Percentiles rank a stretch among this genome's conserved stretches.
Conservation (phyloP, 2,329 filamentous ascomycete genomes). For the Geosmithia flava region DNA sequence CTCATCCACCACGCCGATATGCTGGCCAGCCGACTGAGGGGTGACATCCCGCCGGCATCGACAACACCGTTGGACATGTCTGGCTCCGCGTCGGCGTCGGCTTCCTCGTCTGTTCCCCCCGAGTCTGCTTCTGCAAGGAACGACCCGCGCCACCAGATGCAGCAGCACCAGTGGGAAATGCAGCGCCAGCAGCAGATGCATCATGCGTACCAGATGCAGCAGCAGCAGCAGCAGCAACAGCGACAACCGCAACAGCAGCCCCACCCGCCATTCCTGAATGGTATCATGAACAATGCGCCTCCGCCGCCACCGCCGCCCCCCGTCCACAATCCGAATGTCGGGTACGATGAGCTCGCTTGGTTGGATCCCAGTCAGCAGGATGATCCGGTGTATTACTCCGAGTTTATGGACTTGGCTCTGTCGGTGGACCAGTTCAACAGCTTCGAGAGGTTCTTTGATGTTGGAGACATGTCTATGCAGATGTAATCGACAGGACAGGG, state of each 20-base stretch:
- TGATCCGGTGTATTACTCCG: conserved; percentile 5
- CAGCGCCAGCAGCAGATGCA: neutral
- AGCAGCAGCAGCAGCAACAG: neutral
- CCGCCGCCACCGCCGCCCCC: too few species aligned
- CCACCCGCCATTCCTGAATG: neutral
- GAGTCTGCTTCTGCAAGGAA: neutral
- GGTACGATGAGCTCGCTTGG: conserved; percentile 8
- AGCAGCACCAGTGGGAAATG: neutral
- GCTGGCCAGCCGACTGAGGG: conserved; percentile 4
- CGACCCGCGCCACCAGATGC: neutral
- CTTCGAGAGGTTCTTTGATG: conserved; percentile 10
- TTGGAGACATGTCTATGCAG: neutral
- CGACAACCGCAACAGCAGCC: neutral
- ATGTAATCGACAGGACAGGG: neutral
- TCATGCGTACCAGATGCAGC: neutral
- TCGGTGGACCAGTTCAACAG: conserved; percentile 14
- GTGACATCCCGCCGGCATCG: neutral
- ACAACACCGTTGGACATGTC: neutral
- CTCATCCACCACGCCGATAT: conserved; percentile 9
- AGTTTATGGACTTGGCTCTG: conserved; percentile 15
- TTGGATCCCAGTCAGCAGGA: conserved; percentile 9
- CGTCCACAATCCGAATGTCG: conserved; percentile 1
- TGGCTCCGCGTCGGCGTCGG: too few species aligned
- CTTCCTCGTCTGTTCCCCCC: too few species aligned
- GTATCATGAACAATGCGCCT: neutral